A percentile compares a stretch with the other conserved stretches of the same genome.
Evolutionary conservation across 2,329 filamentous ascomycete genomes (phyloP).

Genomic region (Penicillium concentricum): DNA sequence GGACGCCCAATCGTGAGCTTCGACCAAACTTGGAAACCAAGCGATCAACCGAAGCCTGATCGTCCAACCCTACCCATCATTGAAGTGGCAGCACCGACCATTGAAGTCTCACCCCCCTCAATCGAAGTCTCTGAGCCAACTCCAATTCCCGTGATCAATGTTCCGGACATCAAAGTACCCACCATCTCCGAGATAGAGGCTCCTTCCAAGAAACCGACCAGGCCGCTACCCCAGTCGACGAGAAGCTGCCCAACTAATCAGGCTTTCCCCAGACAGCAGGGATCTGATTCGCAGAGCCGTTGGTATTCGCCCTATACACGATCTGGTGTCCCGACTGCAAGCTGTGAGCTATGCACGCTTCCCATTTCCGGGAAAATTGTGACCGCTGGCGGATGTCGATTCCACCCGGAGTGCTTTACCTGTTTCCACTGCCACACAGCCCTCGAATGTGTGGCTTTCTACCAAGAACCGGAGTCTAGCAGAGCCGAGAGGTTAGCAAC

Average conservation of each 20-base stretch:
- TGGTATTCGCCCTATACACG: slow-evolving; percentile 46
- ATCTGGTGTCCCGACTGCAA: slow-evolving; percentile 60
- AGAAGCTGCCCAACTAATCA: slow-evolving; percentile 20
- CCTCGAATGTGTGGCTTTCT: slow-evolving; percentile 94
- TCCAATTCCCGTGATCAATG: slow-evolving; percentile 50
- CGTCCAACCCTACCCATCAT: slow-evolving; percentile 50
- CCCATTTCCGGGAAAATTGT: slow-evolving; percentile 91
- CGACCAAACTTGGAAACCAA: slow-evolving; percentile 73
- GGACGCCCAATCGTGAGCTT: slow-evolving; percentile 98
- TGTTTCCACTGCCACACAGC: slow-evolving; percentile 84
- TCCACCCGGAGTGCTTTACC: slow-evolving; percentile 90
- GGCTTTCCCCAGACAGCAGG: slow-evolving; percentile 34
- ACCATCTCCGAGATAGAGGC: slow-evolving; percentile 37
- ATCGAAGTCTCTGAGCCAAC: slow-evolving; percentile 50
- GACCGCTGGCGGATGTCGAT: slow-evolving; percentile 75
- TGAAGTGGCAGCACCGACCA: slow-evolving; percentile 40
- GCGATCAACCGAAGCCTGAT: slow-evolving; percentile 39
- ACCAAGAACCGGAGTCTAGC: slow-evolving; percentile 76
- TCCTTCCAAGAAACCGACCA: slow-evolving; percentile 13
- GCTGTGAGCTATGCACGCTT: slow-evolving; percentile 78
- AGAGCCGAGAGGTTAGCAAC: slow-evolving; percentile 69
- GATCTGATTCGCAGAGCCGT: slow-evolving; percentile 38
- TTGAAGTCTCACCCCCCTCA: slow-evolving; percentile 22
- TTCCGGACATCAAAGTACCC: slow-evolving; percentile 47
- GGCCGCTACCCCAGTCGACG: slow-evolving; percentile 18